phyloP scores from a whole-genome alignment of 495 filamentous ascomycete genomes.

The Beverwykella pulmonaria region DNA sequence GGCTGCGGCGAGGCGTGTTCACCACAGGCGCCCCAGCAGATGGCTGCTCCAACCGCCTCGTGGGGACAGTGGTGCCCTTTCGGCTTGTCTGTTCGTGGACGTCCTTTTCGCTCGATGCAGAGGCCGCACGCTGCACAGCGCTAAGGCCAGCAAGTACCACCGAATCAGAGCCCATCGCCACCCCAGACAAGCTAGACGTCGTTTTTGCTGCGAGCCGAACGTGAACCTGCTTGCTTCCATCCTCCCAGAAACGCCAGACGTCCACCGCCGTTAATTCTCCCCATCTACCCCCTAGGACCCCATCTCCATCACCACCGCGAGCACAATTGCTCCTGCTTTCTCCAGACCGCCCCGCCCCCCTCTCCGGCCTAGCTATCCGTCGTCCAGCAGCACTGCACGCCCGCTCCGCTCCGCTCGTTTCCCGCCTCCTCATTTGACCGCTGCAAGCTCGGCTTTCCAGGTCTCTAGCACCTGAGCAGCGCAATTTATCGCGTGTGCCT shows the following conservation, averaged over 20 bases:
- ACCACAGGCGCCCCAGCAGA: too few species aligned
- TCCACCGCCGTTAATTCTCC: conserved; percentile 15
- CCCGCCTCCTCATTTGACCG: conserved; percentile 38
- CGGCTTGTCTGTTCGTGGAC: not conserved
- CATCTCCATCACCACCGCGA: not conserved
- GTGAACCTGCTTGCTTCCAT: not conserved
- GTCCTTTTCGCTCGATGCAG: conserved; percentile 1
- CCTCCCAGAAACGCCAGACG: conserved; percentile 8
- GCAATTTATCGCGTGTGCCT: conserved; percentile 8
- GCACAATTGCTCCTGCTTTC: conserved; percentile 16
- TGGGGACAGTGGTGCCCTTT: not conserved
- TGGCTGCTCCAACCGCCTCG: too few species aligned
- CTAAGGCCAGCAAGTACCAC: not conserved
- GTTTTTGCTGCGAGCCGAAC: conserved; percentile 20
- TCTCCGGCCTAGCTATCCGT: not conserved
- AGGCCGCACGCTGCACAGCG: conserved; percentile 18
- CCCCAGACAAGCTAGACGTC: conserved; percentile 10
- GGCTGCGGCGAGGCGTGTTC: too few species aligned
- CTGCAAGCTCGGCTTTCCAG: conserved; percentile 21
- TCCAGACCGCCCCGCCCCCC: not conserved
- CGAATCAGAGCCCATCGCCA: conserved; percentile 16
- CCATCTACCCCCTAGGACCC: not conserved
- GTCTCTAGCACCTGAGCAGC: conserved; percentile 20
- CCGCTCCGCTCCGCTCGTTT: conserved; percentile 29
- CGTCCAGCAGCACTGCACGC: not conserved